Base-by-base conservation (phyloP, 1,139 yeast species). In the Scheffersomyces cryptocercus region DNA sequence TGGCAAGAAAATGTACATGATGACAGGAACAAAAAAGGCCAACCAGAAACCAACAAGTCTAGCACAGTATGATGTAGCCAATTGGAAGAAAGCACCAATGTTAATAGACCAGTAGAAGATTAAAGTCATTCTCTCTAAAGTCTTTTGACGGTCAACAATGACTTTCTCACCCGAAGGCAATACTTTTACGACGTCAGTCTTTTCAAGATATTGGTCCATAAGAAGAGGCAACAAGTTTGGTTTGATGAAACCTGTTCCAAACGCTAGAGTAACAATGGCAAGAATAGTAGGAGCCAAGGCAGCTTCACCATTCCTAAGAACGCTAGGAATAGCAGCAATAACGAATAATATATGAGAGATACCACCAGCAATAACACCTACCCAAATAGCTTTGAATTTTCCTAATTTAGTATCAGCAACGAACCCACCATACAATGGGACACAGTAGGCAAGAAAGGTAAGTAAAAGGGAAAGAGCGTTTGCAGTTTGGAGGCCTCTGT, bases 341-440 rank as follows among this genome's bases (percentile, higher is more conserved):
- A 73, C 66, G 41, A 74, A 65, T 34, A 70, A 51, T 12, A 70
- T 50, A 49, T 73, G 77, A 11, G 73, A 65, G 24, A 72, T 29
- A n/a, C 65, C 64, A 5, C 77, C 78, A 40, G 66, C 60, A 13
- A 58, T 34, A 10, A 69, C 68, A 49, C 79, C 79, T 39, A 68
- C 52, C 67, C 72, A 67, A 37, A 74, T 69, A 41, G 75, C 65
- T 42, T 66, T 68, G 49, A 68, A 66, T 52, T 71, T 73, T 36
- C 79, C 79, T 33, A 67, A 52, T 37, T 52, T 62, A 11, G 75
- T 62, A 58, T 74, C 79, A 32, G 79, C 70, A 42, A 68, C 48
- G 46, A 66, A 73, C 36, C 79, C 78, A 52, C 77, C 77, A 42
- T 63, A 62, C 42, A 74, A 58, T 15, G 79, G 79, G 20, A 70